Evolutionary conservation across 1,284 basidiomycete genomes (phyloP), one percentile per base, ranked within the genome.

Genomic region (Cryptococcus jaspeensis): DNA sequence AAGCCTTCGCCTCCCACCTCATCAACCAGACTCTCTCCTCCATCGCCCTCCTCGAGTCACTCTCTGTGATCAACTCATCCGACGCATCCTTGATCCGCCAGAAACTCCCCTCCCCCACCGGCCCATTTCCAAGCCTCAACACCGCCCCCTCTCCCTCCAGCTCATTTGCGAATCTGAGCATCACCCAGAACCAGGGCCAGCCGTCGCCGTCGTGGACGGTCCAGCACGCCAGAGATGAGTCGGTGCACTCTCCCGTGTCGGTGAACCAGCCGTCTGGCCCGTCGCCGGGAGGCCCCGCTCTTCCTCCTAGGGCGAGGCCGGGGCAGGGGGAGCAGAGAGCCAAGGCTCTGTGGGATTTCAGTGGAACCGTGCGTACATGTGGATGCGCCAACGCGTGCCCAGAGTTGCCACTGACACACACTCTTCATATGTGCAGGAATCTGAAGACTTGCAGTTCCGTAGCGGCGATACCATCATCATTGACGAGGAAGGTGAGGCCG

Each of bases 301-400:
- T 64, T 6, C 66, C 64, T 6, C 59, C 63, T 4, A 55, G 55
- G 53, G 13, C 40, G 40, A 20, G 52, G 18, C 39, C 37, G n/a
- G 38, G 28, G 22, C 52, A 48, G 5, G 45, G 36, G 12, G 69
- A 70, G 53, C 16, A 42, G 8, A 64, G 66, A 28, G 74, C 69
- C 1, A 63, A 63, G 43, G 74, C 74, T 2, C 56, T 76, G 39
- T 76, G 74, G 74, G 74, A 76, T 59, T 76, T 74, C 57, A 58
- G 44, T 38, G 73, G 74, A 16, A 62, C 63, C 22, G 71, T 72
- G 37, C 32, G 70, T 63, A 11, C 12, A 23, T 7, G 41, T 41
- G 16, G 36, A 12, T 11, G 35, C 16, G 37, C 5, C 56, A 38
- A n/a, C n/a, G n/a, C n/a, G n/a, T 36, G 32, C 35, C 13, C 23